These are phyloP conservation scores for Paragyromitra xinjiangensis DNA, from an alignment of 495 filamentous ascomycete genomes.

Conservation along the genomic window DNA sequence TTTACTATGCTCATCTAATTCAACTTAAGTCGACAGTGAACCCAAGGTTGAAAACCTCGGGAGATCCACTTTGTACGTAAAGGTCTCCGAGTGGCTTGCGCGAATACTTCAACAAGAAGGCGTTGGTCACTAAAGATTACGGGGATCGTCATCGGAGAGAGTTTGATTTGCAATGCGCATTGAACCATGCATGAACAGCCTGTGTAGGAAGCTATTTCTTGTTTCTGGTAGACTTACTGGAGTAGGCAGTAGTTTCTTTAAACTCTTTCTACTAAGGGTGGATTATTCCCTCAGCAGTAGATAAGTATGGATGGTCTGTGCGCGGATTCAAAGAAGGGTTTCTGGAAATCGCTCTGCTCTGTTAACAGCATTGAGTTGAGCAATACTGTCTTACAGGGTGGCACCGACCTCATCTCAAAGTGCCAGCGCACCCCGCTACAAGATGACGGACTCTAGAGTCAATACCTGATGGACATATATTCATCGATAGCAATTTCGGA, in stretches of 20 bases:
- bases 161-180: slow-evolving; percentile 36
- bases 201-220: slow-evolving; percentile 29
- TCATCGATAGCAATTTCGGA: neutral
- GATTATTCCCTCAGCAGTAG: slow-evolving; percentile 38
- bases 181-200: slow-evolving; percentile 26
- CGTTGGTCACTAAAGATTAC: slow-evolving; percentile 12
- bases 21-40: slow-evolving; percentile 21
- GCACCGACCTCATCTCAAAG: slow-evolving; percentile 20
- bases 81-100: slow-evolving; percentile 44
- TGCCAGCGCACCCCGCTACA: slow-evolving; percentile 31
- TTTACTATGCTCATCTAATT: neutral
- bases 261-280: slow-evolving; percentile 24
- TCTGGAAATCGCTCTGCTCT: slow-evolving; percentile 20
- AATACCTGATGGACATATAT: neutral
- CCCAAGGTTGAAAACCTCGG: slow-evolving; percentile 31
- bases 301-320: slow-evolving; percentile 13
- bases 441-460: neutral
- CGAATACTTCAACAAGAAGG: slow-evolving; percentile 34
- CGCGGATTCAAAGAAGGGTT: slow-evolving; percentile 9
- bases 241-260: slow-evolving; percentile 26
- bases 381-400: slow-evolving; percentile 15
- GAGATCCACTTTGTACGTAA: slow-evolving; percentile 50
- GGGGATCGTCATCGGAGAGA: slow-evolving; percentile 36
- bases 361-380: neutral
- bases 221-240: slow-evolving; percentile 35